These are phyloP conservation scores for Penicillium waksmanii DNA, from an alignment of 495 filamentous ascomycete genomes.

Conservation along the genomic window DNA sequence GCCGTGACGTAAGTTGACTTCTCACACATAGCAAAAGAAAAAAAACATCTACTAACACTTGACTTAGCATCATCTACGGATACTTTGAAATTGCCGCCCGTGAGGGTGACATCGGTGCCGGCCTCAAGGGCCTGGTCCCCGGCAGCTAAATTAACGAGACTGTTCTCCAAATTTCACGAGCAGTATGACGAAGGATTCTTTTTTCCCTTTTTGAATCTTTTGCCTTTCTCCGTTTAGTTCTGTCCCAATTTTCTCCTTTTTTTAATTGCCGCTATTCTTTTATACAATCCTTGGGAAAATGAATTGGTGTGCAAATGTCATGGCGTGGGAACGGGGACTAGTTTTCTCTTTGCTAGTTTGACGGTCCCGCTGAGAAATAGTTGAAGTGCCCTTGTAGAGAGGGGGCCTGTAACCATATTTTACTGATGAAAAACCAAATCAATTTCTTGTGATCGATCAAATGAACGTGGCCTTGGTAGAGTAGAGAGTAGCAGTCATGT, in stretches of 20 bases:
- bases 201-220: conserved; percentile 20
- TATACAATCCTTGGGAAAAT: conserved; percentile 27
- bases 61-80: conserved; percentile 87
- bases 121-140: conserved; percentile 85
- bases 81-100: conserved; percentile 99
- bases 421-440: conserved; percentile 27
- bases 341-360: not conserved
- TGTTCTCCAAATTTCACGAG: conserved; percentile 35
- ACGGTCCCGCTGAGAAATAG: conserved; percentile 7
- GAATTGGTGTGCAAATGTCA: conserved; percentile 21
- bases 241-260: conserved; percentile 19
- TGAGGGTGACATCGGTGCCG: conserved; percentile 86
- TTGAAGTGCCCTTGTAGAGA: conserved; percentile 15
- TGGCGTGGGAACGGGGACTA: not conserved
- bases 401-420: conserved; percentile 38
- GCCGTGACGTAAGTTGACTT: conserved; percentile 88
- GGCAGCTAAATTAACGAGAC: conserved; percentile 45
- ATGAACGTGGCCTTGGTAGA: not conserved
- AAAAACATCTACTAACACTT: conserved; percentile 23
- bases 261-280: conserved; percentile 33
- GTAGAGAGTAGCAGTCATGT: too few species aligned
- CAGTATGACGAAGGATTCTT: conserved; percentile 37
- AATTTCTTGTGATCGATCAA: conserved; percentile 12
- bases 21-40: too few species aligned
- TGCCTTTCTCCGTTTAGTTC: conserved; percentile 30